A percentile compares a stretch with the other conserved stretches of the same genome.
phyloP scores from a whole-genome alignment of 495 filamentous ascomycete genomes.

The Neurospora sp. region DNA sequence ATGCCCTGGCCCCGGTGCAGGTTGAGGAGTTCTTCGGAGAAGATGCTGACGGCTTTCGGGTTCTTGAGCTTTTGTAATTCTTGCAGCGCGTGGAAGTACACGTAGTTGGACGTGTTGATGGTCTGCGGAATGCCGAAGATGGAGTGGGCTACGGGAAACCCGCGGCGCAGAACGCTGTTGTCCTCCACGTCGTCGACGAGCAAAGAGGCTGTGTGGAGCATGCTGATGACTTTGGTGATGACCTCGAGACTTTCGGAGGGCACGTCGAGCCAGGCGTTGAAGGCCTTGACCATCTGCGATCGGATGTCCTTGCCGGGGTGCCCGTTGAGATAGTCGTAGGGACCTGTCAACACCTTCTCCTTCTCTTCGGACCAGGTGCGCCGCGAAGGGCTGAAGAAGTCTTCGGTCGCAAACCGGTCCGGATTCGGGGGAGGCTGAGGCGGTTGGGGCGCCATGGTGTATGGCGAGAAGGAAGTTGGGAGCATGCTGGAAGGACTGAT shows the following conservation, averaged over 20 bases:
- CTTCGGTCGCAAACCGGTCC: slow-evolving; percentile 35
- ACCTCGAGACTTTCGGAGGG: slow-evolving; percentile 65
- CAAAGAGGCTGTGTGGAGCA: slow-evolving; percentile 90
- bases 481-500: slow-evolving; percentile 9
- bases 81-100: slow-evolving; percentile 85
- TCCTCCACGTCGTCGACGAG: slow-evolving; percentile 93
- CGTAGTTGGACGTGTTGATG: slow-evolving; percentile 94
- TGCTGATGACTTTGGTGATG: slow-evolving; percentile 80
- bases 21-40: slow-evolving; percentile 82
- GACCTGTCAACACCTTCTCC: slow-evolving; percentile 70
- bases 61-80: slow-evolving; percentile 71
- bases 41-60: slow-evolving; percentile 62
- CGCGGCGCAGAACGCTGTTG: slow-evolving; percentile 70
- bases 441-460: slow-evolving; percentile 21
- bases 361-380: slow-evolving; percentile 59
- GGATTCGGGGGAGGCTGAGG: slow-evolving; percentile 31
- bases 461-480: slow-evolving; percentile 15
- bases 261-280: slow-evolving; percentile 83
- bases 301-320: slow-evolving; percentile 92
- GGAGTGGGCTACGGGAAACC: slow-evolving; percentile 82
- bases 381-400: slow-evolving; percentile 28
- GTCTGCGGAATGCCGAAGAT: slow-evolving; percentile 96
- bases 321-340: slow-evolving; percentile 77
- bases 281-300: slow-evolving; percentile 73
- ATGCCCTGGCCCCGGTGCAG: slow-evolving; percentile 94